These are phyloP conservation scores for Rubus idaeus DNA, from an alignment of 306 rosid genomes.

Conservation along the genomic window DNA sequence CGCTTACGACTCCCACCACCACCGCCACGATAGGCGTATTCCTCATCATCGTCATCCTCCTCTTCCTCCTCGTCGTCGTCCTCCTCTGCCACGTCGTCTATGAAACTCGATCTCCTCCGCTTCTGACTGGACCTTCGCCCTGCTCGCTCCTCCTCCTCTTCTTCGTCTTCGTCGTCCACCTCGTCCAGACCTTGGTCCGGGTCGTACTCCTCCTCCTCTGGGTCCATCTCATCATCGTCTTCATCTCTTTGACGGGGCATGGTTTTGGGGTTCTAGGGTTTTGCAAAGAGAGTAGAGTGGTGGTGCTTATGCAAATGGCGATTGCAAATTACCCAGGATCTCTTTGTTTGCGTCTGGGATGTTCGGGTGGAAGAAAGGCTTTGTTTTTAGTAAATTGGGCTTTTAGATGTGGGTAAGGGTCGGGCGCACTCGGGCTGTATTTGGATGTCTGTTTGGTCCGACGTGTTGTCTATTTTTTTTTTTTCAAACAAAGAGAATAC, in stretches of 20 bases:
- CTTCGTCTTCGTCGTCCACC: conserved; percentile 56
- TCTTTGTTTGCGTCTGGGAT: not conserved
- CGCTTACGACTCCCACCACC: conserved; percentile 39
- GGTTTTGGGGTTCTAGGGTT: conserved; percentile 22
- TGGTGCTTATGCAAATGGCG: not conserved
- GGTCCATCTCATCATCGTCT: conserved; percentile 56
- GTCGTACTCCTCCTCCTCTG: conserved; percentile 69
- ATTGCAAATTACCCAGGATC: not conserved
- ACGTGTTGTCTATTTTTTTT: not conserved
- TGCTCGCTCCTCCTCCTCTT: conserved; percentile 40
- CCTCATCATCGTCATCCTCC: conserved; percentile 32
- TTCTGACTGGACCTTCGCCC: conserved; percentile 46
- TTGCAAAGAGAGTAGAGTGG: not conserved
- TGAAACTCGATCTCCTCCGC: conserved; percentile 59
- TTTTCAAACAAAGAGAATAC: too few relatives aligned
- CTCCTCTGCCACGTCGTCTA: conserved; percentile 77
- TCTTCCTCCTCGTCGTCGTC: conserved; percentile 67
- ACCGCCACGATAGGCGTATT: conserved; percentile 25
- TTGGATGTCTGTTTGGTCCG: not conserved
- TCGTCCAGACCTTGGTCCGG: conserved; percentile 55
- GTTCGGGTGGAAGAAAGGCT: not conserved
- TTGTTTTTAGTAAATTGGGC: not conserved
- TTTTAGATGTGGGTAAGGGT: not conserved
- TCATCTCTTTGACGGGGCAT: conserved; percentile 60
- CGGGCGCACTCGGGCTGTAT: not conserved